phyloP scores from a whole-genome alignment of 1,139 yeast genomes.

The Debaryomyces nepalensis region DNA sequence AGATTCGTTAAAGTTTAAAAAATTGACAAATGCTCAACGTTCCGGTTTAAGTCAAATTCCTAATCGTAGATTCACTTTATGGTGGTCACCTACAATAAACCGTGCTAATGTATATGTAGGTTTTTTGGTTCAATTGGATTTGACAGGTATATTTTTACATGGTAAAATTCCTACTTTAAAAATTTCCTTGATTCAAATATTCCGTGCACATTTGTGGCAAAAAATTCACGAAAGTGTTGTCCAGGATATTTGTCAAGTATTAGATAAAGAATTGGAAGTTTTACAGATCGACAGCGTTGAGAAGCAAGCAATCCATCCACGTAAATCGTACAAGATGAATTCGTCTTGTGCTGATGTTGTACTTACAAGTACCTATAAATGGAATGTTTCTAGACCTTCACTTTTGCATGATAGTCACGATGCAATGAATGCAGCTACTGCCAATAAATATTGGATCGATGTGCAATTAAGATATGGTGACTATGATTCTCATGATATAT shows the following conservation, averaged over 20 bases:
- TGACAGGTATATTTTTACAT: constrained; percentile 95
- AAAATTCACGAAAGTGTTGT: constrained; percentile 96
- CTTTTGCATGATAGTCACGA: constrained; percentile 68
- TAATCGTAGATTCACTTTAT: constrained; percentile 91
- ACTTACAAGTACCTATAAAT: constrained; percentile 71
- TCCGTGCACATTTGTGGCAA: constrained; percentile 98
- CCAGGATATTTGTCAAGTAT: constrained; percentile 88
- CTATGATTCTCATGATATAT: constrained; percentile 95
- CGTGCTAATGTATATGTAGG: constrained; percentile 98
- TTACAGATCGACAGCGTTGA: constrained; percentile 85
- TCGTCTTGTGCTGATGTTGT: constrained; percentile 93
- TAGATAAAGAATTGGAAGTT: constrained; percentile 85
- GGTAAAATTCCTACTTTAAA: constrained; percentile 98
- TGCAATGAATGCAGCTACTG: constrained; percentile 49
- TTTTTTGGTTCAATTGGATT: constrained; percentile 90
- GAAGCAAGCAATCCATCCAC: constrained; percentile 92
- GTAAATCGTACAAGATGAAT: constrained; percentile 97
- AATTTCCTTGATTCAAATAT: constrained; percentile 92
- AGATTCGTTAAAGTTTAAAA: constrained; percentile 91
- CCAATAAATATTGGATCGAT: constrained; percentile 91
- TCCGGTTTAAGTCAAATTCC: constrained; percentile 98
- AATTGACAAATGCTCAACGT: constrained; percentile 95
- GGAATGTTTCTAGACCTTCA: constrained; percentile 88
- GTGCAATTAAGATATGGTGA: constrained; percentile 96
- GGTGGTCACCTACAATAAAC: constrained; percentile 99